Evolutionary conservation across 2,329 filamentous ascomycete species (phyloP).

Genomic region (Mycosphaerella sp.): DNA sequence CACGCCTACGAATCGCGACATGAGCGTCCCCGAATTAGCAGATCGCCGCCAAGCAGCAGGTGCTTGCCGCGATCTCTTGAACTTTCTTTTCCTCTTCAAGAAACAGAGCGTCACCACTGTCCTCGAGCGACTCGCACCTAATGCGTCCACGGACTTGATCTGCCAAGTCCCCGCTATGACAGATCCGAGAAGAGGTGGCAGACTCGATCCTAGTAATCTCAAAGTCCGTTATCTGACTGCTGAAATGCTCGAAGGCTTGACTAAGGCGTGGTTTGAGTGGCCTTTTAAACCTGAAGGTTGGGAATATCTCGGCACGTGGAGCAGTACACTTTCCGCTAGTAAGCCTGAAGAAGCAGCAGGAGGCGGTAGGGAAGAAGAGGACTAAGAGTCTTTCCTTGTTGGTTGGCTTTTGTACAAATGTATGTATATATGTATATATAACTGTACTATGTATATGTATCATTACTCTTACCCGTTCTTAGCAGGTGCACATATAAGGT

Average conservation of each 20-base stretch:
- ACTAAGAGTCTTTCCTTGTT: no score
- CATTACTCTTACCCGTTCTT: no score
- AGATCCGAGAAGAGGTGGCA: constrained; percentile 46
- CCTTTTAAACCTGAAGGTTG: constrained; percentile 46
- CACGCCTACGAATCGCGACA: constrained; percentile 47
- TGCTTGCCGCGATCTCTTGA: constrained; percentile 43
- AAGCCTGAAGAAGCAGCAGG: no score
- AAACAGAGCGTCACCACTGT: constrained; percentile 38
- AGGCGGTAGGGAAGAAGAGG: no score
- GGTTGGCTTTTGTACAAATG: no score
- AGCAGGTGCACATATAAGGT: no score
- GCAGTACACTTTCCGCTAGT: no score
- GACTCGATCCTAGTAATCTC: constrained; percentile 41
- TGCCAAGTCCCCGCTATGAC: constrained; percentile 45
- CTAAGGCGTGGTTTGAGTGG: constrained; percentile 59
- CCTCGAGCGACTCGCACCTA: constrained; percentile 53
- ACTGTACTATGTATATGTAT: no score
- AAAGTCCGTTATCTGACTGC: constrained; percentile 47
- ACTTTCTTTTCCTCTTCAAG: constrained; percentile 38
- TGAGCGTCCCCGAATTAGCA: constrained; percentile 30
- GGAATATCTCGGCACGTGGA: constrained; percentile 23
- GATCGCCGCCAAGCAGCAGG: constrained; percentile 22
- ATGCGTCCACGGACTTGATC: constrained; percentile 52
- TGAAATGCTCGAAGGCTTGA: constrained; percentile 52
- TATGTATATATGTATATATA: no score